Evolutionary conservation across 2,329 filamentous ascomycete genomes (phyloP), one percentile per base, ranked within the genome.

Genomic region (Aspergillus sergii): DNA sequence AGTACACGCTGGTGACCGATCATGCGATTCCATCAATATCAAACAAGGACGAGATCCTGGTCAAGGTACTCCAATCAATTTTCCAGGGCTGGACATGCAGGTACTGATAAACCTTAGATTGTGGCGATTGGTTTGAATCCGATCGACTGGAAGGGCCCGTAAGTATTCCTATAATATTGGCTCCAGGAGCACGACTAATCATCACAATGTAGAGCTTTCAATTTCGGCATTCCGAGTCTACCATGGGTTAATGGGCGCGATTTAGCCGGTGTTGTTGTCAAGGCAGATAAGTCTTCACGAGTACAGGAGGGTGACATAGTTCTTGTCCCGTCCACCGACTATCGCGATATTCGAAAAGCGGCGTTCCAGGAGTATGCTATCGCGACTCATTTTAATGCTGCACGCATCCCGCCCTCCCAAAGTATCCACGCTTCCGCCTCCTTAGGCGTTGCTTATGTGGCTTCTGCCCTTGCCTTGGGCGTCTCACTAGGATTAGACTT

Each of bases 121-220:
- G 79, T 84, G 43, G 85, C 86, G 14, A 88, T 92, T 68, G 90
- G 91, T 0, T 78, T 93, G 43, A 93, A 93, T 69, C 91, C 91
- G 0, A 90, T 93, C 60, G 91, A 92, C 73, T 91, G 88, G 88
- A 91, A 91, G 79, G 85, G 87, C 63, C 88, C 89, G 89, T 62
- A 62, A 39, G 60, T 46, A 5, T 48, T 41, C 45, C 8, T 10
- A 8, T 11, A 1, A 0, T 7, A 39, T 19, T 11, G 9, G 23
- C 32, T 19, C 3, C 36, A 30, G 32, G 28, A 10, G 28, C 48
- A n/a, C 28, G 3, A 21, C 59, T 64, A 56, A 64, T 39, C 50
- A 6, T 16, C 46, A 23, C 11, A 28, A 28, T 3, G 1, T 39
- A 90, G 89, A 12, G 90, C 90, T 70, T 92, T 85, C 71, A 88